These are phyloP conservation scores for Monilinia polystroma DNA, from an alignment of 2,329 filamentous ascomycete genomes.

Conservation along the genomic window DNA sequence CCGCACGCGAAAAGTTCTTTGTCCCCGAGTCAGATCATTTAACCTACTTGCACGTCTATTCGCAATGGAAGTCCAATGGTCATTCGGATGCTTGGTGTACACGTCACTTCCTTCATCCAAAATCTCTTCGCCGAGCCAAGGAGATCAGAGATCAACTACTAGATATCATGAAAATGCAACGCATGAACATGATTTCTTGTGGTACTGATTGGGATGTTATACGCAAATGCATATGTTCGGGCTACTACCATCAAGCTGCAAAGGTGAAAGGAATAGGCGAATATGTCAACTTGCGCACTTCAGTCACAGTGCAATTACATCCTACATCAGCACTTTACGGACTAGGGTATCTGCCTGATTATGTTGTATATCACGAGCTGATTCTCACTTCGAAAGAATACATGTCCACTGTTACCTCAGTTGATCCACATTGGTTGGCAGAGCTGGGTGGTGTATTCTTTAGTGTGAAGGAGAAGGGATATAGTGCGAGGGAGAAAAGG, in stretches of 20 bases:
- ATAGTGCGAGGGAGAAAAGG: slow-evolving; percentile 79
- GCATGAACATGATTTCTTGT: slow-evolving; percentile 82
- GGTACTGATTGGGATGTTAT: slow-evolving; percentile 97
- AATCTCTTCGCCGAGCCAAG: slow-evolving; percentile 84
- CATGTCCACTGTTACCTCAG: slow-evolving; percentile 93
- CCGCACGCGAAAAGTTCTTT: slow-evolving; percentile 96
- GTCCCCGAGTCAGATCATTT: slow-evolving; percentile 96
- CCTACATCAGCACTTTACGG: slow-evolving; percentile 93
- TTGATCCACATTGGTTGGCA: slow-evolving; percentile 96
- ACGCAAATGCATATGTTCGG: slow-evolving; percentile 93
- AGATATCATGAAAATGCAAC: slow-evolving; percentile 92
- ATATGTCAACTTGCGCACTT: slow-evolving; percentile 94
- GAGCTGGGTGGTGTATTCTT: slow-evolving; percentile 97
- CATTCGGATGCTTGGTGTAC: slow-evolving; percentile 89
- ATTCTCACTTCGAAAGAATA: slow-evolving; percentile 97
- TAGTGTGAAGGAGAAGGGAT: slow-evolving; percentile 95
- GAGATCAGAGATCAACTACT: slow-evolving; percentile 91
- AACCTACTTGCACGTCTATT: slow-evolving; percentile 92
- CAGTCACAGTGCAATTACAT: slow-evolving; percentile 90
- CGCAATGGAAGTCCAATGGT: slow-evolving; percentile 90
- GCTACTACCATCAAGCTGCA: slow-evolving; percentile 97
- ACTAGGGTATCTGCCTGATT: slow-evolving; percentile 89
- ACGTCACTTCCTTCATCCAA: slow-evolving; percentile 92
- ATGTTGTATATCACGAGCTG: slow-evolving; percentile 96
- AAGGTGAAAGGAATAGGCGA: slow-evolving; percentile 95